Percentiles rank a stretch among this genome's conserved stretches.
These are phyloP conservation scores for Leishmania amazonensis DNA, from an alignment of 208 protist species.

Conservation along the genomic window DNA sequence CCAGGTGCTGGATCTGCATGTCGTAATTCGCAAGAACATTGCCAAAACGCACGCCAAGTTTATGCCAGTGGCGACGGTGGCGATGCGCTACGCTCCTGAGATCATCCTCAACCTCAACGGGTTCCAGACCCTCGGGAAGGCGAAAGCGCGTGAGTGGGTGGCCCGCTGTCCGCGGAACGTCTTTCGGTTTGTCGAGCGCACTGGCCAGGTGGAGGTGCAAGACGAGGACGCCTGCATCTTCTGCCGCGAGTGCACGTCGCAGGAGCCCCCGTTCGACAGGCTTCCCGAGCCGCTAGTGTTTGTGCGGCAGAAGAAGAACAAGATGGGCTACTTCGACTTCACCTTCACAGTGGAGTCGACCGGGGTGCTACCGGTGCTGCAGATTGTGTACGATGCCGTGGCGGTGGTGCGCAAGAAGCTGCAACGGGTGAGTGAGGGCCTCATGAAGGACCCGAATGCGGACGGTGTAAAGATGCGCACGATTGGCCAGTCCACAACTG, in stretches of 20 bases:
- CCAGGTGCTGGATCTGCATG: conserved; percentile 80
- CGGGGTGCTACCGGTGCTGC: conserved; percentile 83
- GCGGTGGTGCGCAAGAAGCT: conserved; percentile 85
- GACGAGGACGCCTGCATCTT: conserved; percentile 90
- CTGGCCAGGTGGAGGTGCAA: conserved; percentile 65
- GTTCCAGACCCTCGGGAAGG: conserved; percentile 67
- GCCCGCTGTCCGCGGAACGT: conserved; percentile 91
- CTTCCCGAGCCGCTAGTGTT: conserved; percentile 87
- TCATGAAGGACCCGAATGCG: conserved; percentile 70
- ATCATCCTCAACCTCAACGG: conserved; percentile 91
- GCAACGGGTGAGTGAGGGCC: conserved; percentile 60
- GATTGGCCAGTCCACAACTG: conserved; percentile 86
- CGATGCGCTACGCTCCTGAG: conserved; percentile 94
- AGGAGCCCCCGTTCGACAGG: conserved; percentile 75
- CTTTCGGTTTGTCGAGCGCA: conserved; percentile 74
- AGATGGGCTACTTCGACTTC: conserved; percentile 84
- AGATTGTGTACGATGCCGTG: conserved; percentile 87
- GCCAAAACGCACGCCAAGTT: conserved; percentile 99
- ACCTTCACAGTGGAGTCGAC: conserved; percentile 93
- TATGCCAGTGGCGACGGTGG: conserved; percentile 93
- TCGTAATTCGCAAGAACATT: conserved; percentile 95
- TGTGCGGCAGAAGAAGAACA: conserved; percentile 75
- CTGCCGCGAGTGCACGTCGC: conserved; percentile 92
- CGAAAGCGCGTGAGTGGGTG: conserved; percentile 83
- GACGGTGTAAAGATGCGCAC: conserved; percentile 63